Conservation (phyloP, 2,329 filamentous ascomycete genomes). For the Fusarium sp. region DNA sequence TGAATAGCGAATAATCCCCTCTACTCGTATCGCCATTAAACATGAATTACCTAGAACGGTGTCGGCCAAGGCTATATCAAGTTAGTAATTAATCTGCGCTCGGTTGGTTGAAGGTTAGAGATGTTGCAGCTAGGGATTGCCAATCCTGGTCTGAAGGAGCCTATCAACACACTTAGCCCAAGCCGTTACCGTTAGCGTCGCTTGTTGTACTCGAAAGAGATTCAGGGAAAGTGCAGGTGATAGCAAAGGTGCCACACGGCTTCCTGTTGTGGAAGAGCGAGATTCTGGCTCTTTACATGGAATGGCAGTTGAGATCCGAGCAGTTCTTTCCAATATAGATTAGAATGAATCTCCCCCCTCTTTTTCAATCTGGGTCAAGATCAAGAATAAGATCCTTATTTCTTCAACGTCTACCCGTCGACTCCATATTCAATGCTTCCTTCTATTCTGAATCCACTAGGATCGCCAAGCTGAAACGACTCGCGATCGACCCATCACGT, state of each 20-base stretch:
- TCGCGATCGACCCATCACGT: slow-evolving; percentile 23
- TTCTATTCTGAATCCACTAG: slow-evolving; percentile 1
- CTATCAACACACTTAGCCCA: slow-evolving; percentile 13
- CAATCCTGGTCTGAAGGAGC: slow-evolving; percentile 15
- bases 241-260: slow-evolving; percentile 24
- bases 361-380: background rate
- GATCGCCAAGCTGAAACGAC: slow-evolving; percentile 35
- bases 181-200: slow-evolving; percentile 32
- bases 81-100: slow-evolving; percentile 26
- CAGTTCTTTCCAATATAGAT: slow-evolving; percentile 21
- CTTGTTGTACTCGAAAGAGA: slow-evolving; percentile 13
- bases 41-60: background rate
- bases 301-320: slow-evolving; percentile 8
- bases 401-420: background rate
- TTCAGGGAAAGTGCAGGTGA: slow-evolving; percentile 24
- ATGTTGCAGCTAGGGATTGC: slow-evolving; percentile 14
- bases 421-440: background rate
- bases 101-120: slow-evolving; percentile 21
- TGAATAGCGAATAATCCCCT: background rate
- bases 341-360: slow-evolving; percentile 2
- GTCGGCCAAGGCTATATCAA: slow-evolving; percentile 15
- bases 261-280: slow-evolving; percentile 19
- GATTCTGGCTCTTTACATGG: background rate
- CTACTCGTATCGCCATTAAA: background rate
- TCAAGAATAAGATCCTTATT: slow-evolving; percentile 13